These are phyloP conservation scores for Mollisia scopiformis DNA, from an alignment of 2,329 filamentous ascomycete genomes.

Conservation along the genomic window DNA sequence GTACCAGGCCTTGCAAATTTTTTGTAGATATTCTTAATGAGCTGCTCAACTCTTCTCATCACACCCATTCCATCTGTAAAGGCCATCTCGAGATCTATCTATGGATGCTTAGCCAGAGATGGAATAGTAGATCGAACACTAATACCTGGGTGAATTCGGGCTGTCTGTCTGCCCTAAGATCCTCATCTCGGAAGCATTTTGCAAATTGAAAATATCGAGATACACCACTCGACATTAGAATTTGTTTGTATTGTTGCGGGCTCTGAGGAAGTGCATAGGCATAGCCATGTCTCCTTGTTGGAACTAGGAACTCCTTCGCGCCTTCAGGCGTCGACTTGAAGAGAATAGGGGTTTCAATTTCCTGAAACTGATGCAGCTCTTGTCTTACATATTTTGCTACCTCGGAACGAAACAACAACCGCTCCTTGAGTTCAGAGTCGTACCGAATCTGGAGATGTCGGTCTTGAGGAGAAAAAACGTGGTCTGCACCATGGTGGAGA, in stretches of 20 bases:
- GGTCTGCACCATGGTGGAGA: constrained; percentile 73
- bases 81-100: constrained; percentile 93
- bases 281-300: constrained; percentile 73
- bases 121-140: background rate
- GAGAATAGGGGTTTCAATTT: constrained; percentile 89
- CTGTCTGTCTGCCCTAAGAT: constrained; percentile 87
- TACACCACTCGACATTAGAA: constrained; percentile 90
- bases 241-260: constrained; percentile 98
- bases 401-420: constrained; percentile 71
- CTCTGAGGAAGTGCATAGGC: constrained; percentile 95
- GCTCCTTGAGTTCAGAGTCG: constrained; percentile 64
- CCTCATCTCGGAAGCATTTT: constrained; percentile 93
- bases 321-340: constrained; percentile 99
- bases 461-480: constrained; percentile 72
- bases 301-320: constrained; percentile 91
- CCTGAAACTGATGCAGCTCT: constrained; percentile 28
- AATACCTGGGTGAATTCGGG: constrained; percentile 91
- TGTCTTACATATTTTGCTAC: constrained; percentile 54
- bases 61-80: constrained; percentile 77
- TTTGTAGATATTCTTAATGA: constrained; percentile 31
- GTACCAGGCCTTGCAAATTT: constrained; percentile 14
- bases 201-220: constrained; percentile 89
- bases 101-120: constrained; percentile 5
- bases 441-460: constrained; percentile 87
- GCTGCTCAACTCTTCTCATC: constrained; percentile 49